Conservation (phyloP, 2,329 filamentous ascomycete species). For the Pseudocercospora pini-densiflorae region DNA sequence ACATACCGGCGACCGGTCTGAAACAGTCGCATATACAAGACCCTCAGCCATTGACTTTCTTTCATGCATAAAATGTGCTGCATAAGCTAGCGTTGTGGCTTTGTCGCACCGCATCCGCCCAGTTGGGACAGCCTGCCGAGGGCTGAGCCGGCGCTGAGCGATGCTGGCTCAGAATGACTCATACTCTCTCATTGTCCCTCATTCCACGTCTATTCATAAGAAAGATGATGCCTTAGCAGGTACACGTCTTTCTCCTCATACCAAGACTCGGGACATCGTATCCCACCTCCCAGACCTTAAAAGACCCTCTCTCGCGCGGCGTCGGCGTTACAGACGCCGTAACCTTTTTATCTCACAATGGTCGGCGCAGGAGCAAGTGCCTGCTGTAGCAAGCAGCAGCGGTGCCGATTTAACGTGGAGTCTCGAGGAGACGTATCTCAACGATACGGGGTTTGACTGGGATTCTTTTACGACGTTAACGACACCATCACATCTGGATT, state of each 20-base stretch:
- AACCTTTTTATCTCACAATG: not conserved
- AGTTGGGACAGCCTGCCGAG: not conserved
- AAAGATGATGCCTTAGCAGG: not conserved
- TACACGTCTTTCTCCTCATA: not conserved
- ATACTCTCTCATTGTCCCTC: not conserved
- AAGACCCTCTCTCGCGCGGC: slow-evolving; percentile 3
- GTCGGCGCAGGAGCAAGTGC: not conserved
- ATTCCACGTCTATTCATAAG: slow-evolving; percentile 5
- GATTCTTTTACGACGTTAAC: not conserved
- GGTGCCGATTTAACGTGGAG: slow-evolving; percentile 7
- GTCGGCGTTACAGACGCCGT: slow-evolving; percentile 10
- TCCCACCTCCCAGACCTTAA: not conserved
- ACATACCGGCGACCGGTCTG: not conserved
- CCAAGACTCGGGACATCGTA: not conserved
- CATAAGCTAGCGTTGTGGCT: not conserved
- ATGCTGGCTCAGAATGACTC: slow-evolving; percentile 5
- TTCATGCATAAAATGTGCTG: not conserved
- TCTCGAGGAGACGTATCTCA: not conserved
- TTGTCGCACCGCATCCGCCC: not conserved
- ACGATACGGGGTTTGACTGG: not conserved
- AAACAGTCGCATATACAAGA: not conserved
- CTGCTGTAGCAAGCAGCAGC: not conserved
- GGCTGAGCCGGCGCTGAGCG: slow-evolving; percentile 5
- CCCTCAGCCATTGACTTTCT: not conserved
- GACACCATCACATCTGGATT: not conserved